These are phyloP conservation scores for Hydnomerulius pinastri DNA, from an alignment of 768 basidiomycete species.

Conservation along the genomic window DNA sequence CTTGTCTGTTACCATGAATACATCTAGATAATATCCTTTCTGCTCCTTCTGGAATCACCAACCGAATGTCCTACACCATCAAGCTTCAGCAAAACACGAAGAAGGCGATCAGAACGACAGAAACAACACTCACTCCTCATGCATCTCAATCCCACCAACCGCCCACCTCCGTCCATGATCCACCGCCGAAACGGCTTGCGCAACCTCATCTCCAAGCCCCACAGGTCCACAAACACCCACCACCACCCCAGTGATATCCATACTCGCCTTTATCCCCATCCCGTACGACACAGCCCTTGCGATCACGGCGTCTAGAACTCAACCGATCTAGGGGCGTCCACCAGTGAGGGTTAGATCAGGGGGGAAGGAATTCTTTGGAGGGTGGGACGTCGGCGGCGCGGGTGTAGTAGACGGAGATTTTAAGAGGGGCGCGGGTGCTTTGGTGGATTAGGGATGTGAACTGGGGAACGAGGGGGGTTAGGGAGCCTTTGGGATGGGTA, in stretches of 20 bases:
- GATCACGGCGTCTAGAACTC: constrained; percentile 49
- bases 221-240: constrained; percentile 46
- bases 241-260: constrained; percentile 35
- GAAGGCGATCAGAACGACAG: background rate
- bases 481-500: constrained; percentile 27
- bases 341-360: constrained; percentile 48
- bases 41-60: constrained; percentile 20
- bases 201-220: constrained; percentile 38
- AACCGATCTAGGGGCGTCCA: constrained; percentile 55
- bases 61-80: constrained; percentile 25
- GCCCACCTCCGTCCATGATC: constrained; percentile 33
- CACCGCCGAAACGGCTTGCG: constrained; percentile 36
- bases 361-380: constrained; percentile 33
- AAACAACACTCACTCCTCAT: constrained; percentile 39
- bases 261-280: constrained; percentile 30
- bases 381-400: constrained; percentile 39
- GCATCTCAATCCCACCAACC: constrained; percentile 43
- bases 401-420: constrained; percentile 47
- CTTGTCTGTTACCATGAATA: background rate
- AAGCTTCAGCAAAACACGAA: constrained; percentile 16
- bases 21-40: background rate
- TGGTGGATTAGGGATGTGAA: constrained; percentile 40
- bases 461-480: constrained; percentile 41
- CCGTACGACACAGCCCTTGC: constrained; percentile 46
- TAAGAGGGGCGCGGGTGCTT: constrained; percentile 32